Conservation (phyloP, 306 rosid genomes). For the Fagus sylvatica region DNA sequence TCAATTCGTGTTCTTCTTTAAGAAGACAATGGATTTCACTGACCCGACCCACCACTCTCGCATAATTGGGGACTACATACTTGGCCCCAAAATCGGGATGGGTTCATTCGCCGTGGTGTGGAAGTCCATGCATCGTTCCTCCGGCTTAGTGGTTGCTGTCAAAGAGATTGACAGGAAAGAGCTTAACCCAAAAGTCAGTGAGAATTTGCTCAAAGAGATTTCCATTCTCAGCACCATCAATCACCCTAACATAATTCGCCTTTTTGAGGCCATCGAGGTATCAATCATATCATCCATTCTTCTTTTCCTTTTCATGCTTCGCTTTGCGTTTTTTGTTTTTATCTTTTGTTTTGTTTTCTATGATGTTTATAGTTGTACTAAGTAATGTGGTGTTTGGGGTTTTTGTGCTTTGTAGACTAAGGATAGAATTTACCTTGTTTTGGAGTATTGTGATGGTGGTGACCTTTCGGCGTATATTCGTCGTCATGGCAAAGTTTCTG, state of each 20-base stretch:
- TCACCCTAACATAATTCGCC: conserved; percentile 80
- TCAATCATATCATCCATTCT: not conserved
- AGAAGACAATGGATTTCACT: not conserved
- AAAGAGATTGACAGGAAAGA: conserved; percentile 74
- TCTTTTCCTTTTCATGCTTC: not conserved
- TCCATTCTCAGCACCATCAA: conserved; percentile 75
- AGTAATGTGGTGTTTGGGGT: conserved; percentile 9
- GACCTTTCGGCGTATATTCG: conserved; percentile 71
- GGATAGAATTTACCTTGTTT: conserved; percentile 82
- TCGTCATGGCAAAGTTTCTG: conserved; percentile 70
- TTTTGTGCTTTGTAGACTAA: conserved; percentile 50
- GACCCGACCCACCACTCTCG: conserved; percentile 35
- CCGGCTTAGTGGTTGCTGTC: conserved; percentile 78
- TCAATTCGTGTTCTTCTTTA: conserved; percentile 17
- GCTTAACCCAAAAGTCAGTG: conserved; percentile 68
- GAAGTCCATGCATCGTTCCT: conserved; percentile 62
- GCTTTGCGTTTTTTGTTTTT: not conserved
- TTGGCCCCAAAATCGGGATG: conserved; percentile 74
- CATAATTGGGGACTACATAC: conserved; percentile 70
- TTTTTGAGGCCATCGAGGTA: conserved; percentile 72
- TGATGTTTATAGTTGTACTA: not conserved
- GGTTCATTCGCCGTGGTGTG: conserved; percentile 96
- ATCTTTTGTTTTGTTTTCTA: not conserved
- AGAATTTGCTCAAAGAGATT: conserved; percentile 74
- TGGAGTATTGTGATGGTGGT: conserved; percentile 97